Evolutionary conservation across 202 grass and related monocot species (phyloP), one percentile per base, ranked within the genome.

Genomic region (Panicum hallii): DNA sequence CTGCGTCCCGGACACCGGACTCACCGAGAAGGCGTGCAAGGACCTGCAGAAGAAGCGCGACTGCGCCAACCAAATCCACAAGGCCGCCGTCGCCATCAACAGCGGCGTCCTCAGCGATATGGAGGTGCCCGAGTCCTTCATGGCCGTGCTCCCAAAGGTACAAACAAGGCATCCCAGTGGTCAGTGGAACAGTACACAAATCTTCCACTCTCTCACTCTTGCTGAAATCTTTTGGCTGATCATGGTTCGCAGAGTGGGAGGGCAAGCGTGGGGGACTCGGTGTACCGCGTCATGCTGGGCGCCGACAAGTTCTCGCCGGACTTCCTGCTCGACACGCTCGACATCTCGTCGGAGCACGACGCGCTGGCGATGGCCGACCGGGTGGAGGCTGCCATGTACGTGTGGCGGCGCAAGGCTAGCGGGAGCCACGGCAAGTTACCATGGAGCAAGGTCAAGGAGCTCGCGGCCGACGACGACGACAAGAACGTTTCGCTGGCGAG

Each of bases 71-170:
- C 96, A 99, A 91, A 96, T 99, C 71, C 93, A 96, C 64, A 99
- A 99, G 80, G 96, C 96, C 16, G 96, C 96, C 64, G 89, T 99
- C 77, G 88, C 96, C 9, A 99, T 99, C 89, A 99, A 99, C 87
- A 94, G 86, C 46, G 79, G 86, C 70, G 78, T 95, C 14, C 91
- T 99, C 65, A 45, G 88, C 63, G 96, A 99, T 61, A 99, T 99
- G 91, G 96, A 99, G 67, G 89, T 99, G 49, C 96, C 96, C 0
- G 96, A 99, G 32, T 96, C 96, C 62, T 99, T 90, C 88, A 78
- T 89, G 85, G 88, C 90, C 61, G 44, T 92, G 11, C 96, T 99
- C 71, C 91, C 96, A 10, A 96, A 89, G 94, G 94, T 94, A 74
- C 47, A 48, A 12, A 75, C 32, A 14, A 15, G 12, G 42, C 57